These are phyloP conservation scores for Pestalotiopsis sp. DNA, from an alignment of 2,329 filamentous ascomycete genomes.

Conservation along the genomic window DNA sequence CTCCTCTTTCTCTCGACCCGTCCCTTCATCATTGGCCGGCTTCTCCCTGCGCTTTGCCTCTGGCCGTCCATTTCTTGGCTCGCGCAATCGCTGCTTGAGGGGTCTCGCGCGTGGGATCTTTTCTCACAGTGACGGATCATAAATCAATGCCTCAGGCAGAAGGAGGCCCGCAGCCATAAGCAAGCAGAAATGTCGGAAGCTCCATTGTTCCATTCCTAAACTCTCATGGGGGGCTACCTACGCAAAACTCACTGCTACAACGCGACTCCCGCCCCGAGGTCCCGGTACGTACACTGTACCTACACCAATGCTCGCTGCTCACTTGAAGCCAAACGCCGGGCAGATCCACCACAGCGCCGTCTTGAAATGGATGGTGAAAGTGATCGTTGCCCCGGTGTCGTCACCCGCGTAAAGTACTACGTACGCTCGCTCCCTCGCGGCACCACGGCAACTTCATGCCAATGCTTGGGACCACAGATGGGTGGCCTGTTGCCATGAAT, in stretches of 20 bases:
- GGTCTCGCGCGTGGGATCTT: not conserved
- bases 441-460: not conserved
- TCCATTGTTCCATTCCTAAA: not conserved
- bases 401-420: not conserved
- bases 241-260: not conserved
- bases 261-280: not conserved
- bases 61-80: not conserved
- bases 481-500: not conserved
- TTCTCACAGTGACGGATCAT: not conserved
- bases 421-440: not conserved
- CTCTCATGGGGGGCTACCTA: no score
- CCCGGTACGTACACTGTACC: not conserved
- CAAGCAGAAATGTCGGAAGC: not conserved
- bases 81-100: not conserved
- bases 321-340: not conserved
- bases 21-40: not conserved
- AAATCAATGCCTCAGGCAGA: not conserved
- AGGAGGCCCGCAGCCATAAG: not conserved
- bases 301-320: not conserved
- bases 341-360: not conserved
- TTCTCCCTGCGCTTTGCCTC: not conserved
- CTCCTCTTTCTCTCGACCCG: not conserved
- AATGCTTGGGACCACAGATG: not conserved
- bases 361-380: not conserved
- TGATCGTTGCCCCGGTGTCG: not conserved